A percentile compares a stretch with the other conserved stretches of the same genome.
These are phyloP conservation scores for Phellinidium pouzarii DNA, from an alignment of 1,284 basidiomycete genomes.

Conservation along the genomic window DNA sequence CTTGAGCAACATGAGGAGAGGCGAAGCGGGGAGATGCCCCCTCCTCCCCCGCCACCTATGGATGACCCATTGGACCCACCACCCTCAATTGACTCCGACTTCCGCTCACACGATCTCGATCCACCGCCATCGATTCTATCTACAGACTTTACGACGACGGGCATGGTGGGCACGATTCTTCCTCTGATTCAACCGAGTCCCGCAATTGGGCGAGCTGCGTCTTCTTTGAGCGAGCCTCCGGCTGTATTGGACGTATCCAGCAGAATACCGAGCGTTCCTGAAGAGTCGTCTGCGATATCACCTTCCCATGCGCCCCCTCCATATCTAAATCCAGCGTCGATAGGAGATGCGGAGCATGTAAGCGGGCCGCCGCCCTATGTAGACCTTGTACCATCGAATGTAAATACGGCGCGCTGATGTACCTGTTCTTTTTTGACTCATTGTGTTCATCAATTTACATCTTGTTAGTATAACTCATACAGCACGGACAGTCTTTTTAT, in stretches of 20 bases:
- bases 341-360: constrained; percentile 39
- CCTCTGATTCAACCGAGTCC: constrained; percentile 26
- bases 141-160: constrained; percentile 13
- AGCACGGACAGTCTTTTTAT: not conserved
- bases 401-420: constrained; percentile 4
- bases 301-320: constrained; percentile 38
- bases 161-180: constrained; percentile 24
- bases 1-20: constrained; percentile 42
- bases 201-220: constrained; percentile 10
- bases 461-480: not conserved
- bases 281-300: constrained; percentile 21
- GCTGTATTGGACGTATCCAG: constrained; percentile 11
- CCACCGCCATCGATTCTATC: constrained; percentile 31
- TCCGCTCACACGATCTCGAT: constrained; percentile 49
- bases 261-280: constrained; percentile 8
- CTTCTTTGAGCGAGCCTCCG: constrained; percentile 10
- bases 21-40: constrained; percentile 32
- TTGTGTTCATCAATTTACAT: not conserved
- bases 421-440: not conserved
- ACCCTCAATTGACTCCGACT: constrained; percentile 74
- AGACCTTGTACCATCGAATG: constrained; percentile 30
- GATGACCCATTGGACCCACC: constrained; percentile 82
- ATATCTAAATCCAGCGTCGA: constrained; percentile 49
- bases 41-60: constrained; percentile 73
- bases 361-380: constrained; percentile 42